These are phyloP conservation scores for Candida khao-thaluensis DNA, from an alignment of 805 yeast genomes.

Conservation along the genomic window DNA sequence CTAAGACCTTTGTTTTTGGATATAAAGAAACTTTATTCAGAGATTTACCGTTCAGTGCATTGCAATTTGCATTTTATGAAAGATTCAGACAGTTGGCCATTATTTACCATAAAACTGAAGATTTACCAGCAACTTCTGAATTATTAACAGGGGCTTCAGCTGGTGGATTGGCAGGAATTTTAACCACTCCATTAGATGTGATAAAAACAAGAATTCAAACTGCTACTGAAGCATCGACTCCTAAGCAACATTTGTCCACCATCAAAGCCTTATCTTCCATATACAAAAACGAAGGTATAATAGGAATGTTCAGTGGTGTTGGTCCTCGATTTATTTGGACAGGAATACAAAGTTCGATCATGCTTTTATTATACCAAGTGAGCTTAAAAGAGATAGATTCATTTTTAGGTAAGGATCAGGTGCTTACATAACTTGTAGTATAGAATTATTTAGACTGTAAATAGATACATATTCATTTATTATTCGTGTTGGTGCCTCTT, in stretches of 20 bases:
- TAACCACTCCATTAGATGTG: conserved; percentile 91
- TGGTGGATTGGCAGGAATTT: conserved; percentile 85
- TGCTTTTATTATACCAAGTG: conserved; percentile 84
- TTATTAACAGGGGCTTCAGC: conserved; percentile 91
- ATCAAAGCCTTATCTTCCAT: conserved; percentile 39
- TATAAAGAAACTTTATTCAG: conserved; percentile 91
- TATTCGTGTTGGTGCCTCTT: too few species aligned
- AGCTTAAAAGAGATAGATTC: conserved; percentile 52
- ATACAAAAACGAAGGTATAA: conserved; percentile 68
- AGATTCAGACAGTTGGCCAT: conserved; percentile 66
- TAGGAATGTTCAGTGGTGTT: conserved; percentile 88
- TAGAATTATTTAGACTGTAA: conserved; percentile 3
- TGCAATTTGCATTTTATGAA: conserved; percentile 95
- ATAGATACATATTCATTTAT: background rate
- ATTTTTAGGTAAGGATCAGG: conserved; percentile 10
- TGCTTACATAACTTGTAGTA: conserved; percentile 3
- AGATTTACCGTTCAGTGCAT: conserved; percentile 93
- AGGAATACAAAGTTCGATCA: conserved; percentile 88
- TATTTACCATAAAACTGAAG: conserved; percentile 32
- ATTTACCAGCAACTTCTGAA: conserved; percentile 60
- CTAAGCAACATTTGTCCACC: conserved; percentile 22
- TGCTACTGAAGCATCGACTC: conserved; percentile 44
- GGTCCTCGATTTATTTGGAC: conserved; percentile 98
- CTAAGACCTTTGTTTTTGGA: conserved; percentile 76
- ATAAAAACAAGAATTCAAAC: conserved; percentile 93